Evolutionary conservation across 2,329 filamentous ascomycete genomes (phyloP), one percentile per base, ranked within the genome.

Genomic region (Cordyceps tenuipes): DNA sequence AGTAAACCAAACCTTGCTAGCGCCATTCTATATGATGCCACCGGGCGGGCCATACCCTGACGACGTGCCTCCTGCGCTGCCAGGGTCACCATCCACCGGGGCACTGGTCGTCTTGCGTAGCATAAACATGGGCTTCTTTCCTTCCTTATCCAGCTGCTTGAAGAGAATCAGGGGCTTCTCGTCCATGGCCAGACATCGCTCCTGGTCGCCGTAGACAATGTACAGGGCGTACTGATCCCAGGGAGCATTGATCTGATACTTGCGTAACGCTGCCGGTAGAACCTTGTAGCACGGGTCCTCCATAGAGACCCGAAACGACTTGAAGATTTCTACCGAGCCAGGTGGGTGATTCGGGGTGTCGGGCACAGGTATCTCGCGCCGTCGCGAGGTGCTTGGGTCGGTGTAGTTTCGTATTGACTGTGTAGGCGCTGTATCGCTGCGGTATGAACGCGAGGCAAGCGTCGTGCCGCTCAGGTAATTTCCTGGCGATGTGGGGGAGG

Each of bases 111-210:
- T 60, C 73, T 85, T 85, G 61, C 94, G 80, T 60, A 99, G 78
- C 94, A 99, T 99, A 70, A 99, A 99, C 94, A 97, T 97, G 23
- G 94, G 94, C 72, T 97, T 99, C 75, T 95, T 89, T 51, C 94
- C 94, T 76, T 97, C 94, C 72, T 92, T 92, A 71, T 97, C 92
- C 60, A 99, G 78, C 72, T 97, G 92, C 76, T 99, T 99, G 77
- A 99, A 99, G 63, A 99, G 76, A 63, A 97, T 95, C 61, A 99
- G 77, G 10, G 94, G 94, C 68, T 95, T 93, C 75, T 99, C 94
- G 61, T 97, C 89, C 65, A 96, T 79, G 0, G 89, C 91, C 43
- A 99, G 76, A 72, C 93, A 97, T 15, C 94, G 87, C 76, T 99
- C 94, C 74, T 97, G 91, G 69, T 97, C 92, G n/a, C 94, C 94